These are phyloP conservation scores for Penicillium sp. DNA, from an alignment of 2,329 filamentous ascomycete genomes.

Conservation along the genomic window DNA sequence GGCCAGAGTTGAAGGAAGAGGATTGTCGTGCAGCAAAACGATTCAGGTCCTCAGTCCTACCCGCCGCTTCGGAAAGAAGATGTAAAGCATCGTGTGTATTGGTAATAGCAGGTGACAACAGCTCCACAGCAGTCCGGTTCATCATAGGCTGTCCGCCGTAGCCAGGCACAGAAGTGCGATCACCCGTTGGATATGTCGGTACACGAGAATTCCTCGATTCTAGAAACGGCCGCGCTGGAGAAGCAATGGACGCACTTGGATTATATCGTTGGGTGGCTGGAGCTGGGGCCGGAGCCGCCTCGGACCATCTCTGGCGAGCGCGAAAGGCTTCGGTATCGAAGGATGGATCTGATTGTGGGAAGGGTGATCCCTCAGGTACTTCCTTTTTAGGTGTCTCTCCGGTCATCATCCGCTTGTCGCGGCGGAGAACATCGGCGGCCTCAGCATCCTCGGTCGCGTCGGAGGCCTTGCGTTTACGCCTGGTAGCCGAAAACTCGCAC, in stretches of 20 bases:
- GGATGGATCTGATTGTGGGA: conserved; percentile 24
- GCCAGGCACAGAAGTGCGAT: conserved; percentile 21
- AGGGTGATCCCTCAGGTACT: conserved; percentile 25
- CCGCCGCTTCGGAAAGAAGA: conserved; percentile 79
- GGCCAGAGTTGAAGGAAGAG: conserved; percentile 39
- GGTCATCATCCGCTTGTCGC: conserved; percentile 51
- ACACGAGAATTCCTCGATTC: conserved; percentile 26
- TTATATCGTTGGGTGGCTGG: conserved; percentile 26
- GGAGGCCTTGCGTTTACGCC: conserved; percentile 79
- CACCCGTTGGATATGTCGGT: conserved; percentile 24
- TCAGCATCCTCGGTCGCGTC: conserved; percentile 45
- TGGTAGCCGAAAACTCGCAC: conserved; percentile 92
- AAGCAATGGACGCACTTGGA: conserved; percentile 21
- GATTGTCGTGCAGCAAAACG: conserved; percentile 38
- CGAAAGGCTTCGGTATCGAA: conserved; percentile 25
- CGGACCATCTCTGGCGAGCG: conserved; percentile 30
- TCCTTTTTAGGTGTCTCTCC: conserved; percentile 40
- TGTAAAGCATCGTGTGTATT: conserved; percentile 91
- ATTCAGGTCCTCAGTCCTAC: conserved; percentile 47
- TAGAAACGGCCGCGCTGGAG: conserved; percentile 26
- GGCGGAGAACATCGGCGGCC: conserved; percentile 39
- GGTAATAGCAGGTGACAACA: conserved; percentile 67
- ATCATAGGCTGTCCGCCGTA: conserved; percentile 53
- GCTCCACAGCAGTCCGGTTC: conserved; percentile 56
- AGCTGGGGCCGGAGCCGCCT: conserved; percentile 23